Conservation (phyloP, 2,329 filamentous ascomycete species). For the Colletotrichum sansevieriae region DNA sequence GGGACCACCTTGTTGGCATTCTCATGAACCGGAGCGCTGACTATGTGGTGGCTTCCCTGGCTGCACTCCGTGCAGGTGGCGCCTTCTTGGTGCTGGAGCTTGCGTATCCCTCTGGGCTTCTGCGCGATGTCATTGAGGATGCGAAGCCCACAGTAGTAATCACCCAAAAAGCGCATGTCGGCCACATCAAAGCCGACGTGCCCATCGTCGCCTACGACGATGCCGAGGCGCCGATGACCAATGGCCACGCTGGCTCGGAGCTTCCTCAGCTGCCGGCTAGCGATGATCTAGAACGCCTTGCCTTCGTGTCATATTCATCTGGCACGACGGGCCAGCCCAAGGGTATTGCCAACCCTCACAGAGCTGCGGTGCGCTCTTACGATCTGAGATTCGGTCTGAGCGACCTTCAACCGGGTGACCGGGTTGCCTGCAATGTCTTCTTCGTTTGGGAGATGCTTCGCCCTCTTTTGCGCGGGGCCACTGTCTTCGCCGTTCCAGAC, state of each 20-base stretch:
- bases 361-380: constrained; percentile 80
- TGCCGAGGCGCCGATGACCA: constrained; percentile 46
- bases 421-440: constrained; percentile 90
- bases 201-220: constrained; percentile 76
- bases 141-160: constrained; percentile 78
- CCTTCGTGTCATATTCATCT: constrained; percentile 86
- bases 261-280: constrained; percentile 68
- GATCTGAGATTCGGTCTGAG: constrained; percentile 78
- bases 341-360: constrained; percentile 84
- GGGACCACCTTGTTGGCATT: constrained; percentile 81
- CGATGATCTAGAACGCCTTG: constrained; percentile 78
- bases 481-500: constrained; percentile 81
- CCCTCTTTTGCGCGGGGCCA: constrained; percentile 80
- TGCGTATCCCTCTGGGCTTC: constrained; percentile 79
- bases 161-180: constrained; percentile 73
- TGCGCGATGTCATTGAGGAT: constrained; percentile 83
- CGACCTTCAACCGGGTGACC: constrained; percentile 77
- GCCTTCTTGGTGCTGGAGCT: constrained; percentile 85
- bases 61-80: constrained; percentile 82
- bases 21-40: constrained; percentile 81
- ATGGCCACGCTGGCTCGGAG: constrained; percentile 36
- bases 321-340: constrained; percentile 85
- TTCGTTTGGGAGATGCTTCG: constrained; percentile 89
- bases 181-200: constrained; percentile 73
- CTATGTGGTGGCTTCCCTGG: constrained; percentile 84